A percentile compares a stretch with the other conserved stretches of the same genome.
These are phyloP conservation scores for Sodiomyces alkalinus DNA, from an alignment of 2,329 filamentous ascomycete genomes.

Conservation along the genomic window DNA sequence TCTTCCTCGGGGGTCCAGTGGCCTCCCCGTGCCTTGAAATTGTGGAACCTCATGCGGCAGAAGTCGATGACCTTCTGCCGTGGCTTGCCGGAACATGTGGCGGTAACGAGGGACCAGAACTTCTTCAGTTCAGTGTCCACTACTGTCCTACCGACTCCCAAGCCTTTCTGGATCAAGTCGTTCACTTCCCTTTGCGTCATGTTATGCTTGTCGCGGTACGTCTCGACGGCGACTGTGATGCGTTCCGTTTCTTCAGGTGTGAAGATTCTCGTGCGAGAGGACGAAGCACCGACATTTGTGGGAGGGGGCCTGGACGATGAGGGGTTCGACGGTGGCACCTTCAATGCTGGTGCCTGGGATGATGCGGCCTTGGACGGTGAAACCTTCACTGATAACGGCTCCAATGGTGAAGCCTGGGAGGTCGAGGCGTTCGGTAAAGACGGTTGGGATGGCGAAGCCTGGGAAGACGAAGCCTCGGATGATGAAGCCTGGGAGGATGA, in stretches of 20 bases:
- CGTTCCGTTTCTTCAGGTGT: constrained; percentile 24
- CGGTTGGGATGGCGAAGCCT: too few species aligned
- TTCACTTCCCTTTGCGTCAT: constrained; percentile 32
- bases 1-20: constrained; percentile 46
- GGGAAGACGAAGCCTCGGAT: too few species aligned
- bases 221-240: constrained; percentile 25
- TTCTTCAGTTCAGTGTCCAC: constrained; percentile 20
- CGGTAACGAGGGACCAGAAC: constrained; percentile 34
- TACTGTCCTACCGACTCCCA: constrained; percentile 16
- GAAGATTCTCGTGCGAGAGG: constrained; percentile 25
- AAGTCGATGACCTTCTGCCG: constrained; percentile 38
- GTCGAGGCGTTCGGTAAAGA: too few species aligned
- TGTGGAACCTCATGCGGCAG: constrained; percentile 49
- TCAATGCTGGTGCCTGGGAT: neutral
- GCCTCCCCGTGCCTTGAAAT: constrained; percentile 41
- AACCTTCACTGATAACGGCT: too few species aligned
- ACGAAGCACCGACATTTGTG: too few species aligned
- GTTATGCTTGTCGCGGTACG: constrained; percentile 25
- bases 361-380: too few species aligned
- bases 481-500: too few species aligned
- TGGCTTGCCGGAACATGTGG: constrained; percentile 32
- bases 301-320: too few species aligned
- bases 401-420: too few species aligned
- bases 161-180: constrained; percentile 20
- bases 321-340: neutral